These are phyloP conservation scores for Candida tallmaniae DNA, from an alignment of 805 yeast species.

Conservation along the genomic window DNA sequence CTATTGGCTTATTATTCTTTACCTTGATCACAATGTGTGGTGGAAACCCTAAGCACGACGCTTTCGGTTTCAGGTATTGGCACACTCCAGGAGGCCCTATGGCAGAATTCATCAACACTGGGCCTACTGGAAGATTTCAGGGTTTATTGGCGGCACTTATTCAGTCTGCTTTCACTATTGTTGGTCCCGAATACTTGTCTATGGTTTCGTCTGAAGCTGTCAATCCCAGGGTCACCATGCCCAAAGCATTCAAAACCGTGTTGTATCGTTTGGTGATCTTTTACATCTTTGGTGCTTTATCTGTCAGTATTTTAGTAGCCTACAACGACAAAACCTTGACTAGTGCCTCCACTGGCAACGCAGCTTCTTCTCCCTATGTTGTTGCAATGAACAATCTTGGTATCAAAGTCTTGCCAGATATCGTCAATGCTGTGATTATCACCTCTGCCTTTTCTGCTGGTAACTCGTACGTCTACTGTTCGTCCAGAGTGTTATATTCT, in stretches of 20 bases:
- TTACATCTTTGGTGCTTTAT: slow-evolving; percentile 41
- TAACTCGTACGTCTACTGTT: slow-evolving; percentile 17
- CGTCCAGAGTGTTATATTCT: slow-evolving; percentile 17
- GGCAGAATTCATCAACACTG: slow-evolving; percentile 33
- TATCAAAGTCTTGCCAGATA: slow-evolving; percentile 24
- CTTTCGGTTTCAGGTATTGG: slow-evolving; percentile 34
- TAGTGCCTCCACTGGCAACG: slow-evolving; percentile 20
- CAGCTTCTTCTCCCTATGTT: slow-evolving; percentile 28
- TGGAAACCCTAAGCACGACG: slow-evolving; percentile 30
- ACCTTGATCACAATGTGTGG: slow-evolving; percentile 36
- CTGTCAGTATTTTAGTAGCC: slow-evolving; percentile 35
- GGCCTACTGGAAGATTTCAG: slow-evolving; percentile 35
- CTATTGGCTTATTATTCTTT: slow-evolving; percentile 35
- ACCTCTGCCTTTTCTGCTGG: slow-evolving; percentile 24
- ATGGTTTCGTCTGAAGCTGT: slow-evolving; percentile 42
- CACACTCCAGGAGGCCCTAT: slow-evolving; percentile 34
- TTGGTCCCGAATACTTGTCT: slow-evolving; percentile 42
- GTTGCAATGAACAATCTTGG: slow-evolving; percentile 25
- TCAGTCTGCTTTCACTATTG: slow-evolving; percentile 36
- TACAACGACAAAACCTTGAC: slow-evolving; percentile 26
- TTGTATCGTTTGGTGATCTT: slow-evolving; percentile 41
- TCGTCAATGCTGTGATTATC: slow-evolving; percentile 29
- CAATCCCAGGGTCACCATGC: slow-evolving; percentile 38
- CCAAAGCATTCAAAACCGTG: slow-evolving; percentile 38
- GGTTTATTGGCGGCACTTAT: slow-evolving; percentile 39